Conservation (phyloP, 768 basidiomycete genomes). For the Rhizopogon roseolus region DNA sequence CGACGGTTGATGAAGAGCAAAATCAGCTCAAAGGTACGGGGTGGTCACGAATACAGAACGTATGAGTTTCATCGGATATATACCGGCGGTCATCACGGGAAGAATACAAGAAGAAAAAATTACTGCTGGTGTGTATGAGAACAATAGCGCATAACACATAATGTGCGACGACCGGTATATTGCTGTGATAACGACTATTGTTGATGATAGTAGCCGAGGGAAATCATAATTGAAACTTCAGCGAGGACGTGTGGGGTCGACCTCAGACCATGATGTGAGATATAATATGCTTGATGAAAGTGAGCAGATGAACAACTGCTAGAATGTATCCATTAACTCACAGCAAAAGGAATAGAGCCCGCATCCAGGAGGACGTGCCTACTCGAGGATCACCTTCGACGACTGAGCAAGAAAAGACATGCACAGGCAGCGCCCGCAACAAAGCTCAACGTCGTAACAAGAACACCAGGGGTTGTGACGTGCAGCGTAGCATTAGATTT, state of each 20-base stretch:
- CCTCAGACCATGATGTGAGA: too few relatives aligned
- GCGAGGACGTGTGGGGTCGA: too few relatives aligned
- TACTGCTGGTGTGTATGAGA: too few relatives aligned
- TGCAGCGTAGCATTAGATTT: not conserved
- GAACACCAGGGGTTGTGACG: not conserved
- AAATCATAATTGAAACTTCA: too few relatives aligned
- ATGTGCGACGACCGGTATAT: not conserved
- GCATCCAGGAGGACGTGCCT: not conserved
- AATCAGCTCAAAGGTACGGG: too few relatives aligned
- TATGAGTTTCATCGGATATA: too few relatives aligned
- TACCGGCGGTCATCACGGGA: too few relatives aligned
- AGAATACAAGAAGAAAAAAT: too few relatives aligned
- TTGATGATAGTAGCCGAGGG: not conserved
- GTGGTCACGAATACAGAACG: too few relatives aligned
- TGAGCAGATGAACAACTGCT: not conserved
- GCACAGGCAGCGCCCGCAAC: slow-evolving; percentile 38
- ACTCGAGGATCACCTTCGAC: slow-evolving; percentile 22
- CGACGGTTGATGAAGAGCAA: too few relatives aligned
- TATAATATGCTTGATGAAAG: not conserved
- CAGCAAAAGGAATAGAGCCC: not conserved
- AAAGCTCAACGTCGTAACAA: slow-evolving; percentile 33
- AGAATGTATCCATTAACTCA: not conserved
- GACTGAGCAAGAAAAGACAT: slow-evolving; percentile 24
- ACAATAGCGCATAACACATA: not conserved
- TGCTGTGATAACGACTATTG: not conserved